phyloP scores from a whole-genome alignment of 129 eudicot genomes.

The Calendula officinalis region DNA sequence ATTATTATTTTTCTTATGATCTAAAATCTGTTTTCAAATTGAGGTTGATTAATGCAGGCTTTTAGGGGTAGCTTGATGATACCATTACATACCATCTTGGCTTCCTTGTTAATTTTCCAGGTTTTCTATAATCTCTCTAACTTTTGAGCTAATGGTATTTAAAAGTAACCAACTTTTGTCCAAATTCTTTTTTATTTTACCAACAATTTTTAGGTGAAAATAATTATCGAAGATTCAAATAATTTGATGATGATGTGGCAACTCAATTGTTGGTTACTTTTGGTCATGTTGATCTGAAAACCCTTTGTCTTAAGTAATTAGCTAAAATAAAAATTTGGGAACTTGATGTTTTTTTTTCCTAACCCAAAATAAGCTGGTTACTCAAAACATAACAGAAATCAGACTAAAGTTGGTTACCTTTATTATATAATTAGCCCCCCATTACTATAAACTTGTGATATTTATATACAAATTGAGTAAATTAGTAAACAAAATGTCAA shows the following conservation, averaged over 20 bases:
- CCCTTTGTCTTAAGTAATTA: too few relatives aligned
- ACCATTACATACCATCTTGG: slow-evolving; percentile 74
- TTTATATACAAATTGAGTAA: not conserved
- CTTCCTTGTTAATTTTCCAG: slow-evolving; percentile 70
- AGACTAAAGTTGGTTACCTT: not conserved
- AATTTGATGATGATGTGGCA: too few relatives aligned
- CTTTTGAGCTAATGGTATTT: not conserved
- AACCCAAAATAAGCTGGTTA: too few relatives aligned
- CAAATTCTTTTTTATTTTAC: not conserved
- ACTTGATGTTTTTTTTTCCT: too few relatives aligned
- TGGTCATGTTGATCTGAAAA: too few relatives aligned
- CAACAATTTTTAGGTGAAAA: slow-evolving; percentile 1
- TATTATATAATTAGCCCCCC: too few relatives aligned
- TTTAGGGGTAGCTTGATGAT: slow-evolving; percentile 86
- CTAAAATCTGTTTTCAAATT: not conserved
- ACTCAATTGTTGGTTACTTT: too few relatives aligned
- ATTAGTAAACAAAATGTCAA: not conserved
- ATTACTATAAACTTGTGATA: too few relatives aligned
- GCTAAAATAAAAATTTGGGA: too few relatives aligned
- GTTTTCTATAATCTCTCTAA: slow-evolving; percentile 30
- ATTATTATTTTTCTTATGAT: too few relatives aligned
- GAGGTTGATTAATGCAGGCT: slow-evolving; percentile 53
- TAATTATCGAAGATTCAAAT: too few relatives aligned
- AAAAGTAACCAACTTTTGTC: not conserved
- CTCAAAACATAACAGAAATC: not conserved